Conservation (phyloP, 352 stramenopile species). For the Phytopythium vexans region DNA sequence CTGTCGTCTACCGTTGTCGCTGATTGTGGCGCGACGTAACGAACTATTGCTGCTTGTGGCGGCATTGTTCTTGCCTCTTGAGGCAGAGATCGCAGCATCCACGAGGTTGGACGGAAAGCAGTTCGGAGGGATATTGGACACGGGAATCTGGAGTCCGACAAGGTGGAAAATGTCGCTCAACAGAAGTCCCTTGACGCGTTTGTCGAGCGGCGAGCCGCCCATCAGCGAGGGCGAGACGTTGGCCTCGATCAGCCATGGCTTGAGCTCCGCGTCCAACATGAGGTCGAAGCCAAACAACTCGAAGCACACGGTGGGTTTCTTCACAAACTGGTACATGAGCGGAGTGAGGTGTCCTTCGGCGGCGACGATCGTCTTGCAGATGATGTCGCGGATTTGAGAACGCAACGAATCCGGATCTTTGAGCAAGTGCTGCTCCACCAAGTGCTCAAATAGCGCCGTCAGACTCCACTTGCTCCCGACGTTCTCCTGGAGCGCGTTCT, state of each 20-base stretch:
- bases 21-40: conserved; percentile 6
- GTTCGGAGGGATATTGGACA: conserved; percentile 21
- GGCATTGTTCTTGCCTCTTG: no score
- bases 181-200: conserved; percentile 70
- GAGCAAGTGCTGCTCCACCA: conserved; percentile 28
- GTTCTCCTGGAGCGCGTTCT: conserved; percentile 31
- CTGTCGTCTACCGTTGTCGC: no score
- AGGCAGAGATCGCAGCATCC: conserved; percentile 1
- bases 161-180: conserved; percentile 81
- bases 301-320: conserved; percentile 42
- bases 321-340: conserved; percentile 53
- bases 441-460: conserved; percentile 39
- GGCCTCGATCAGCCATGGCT: conserved; percentile 70
- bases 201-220: conserved; percentile 66
- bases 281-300: conserved; percentile 80
- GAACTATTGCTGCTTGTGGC: no score
- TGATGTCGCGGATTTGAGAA: conserved; percentile 44
- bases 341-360: conserved; percentile 62
- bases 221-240: conserved; percentile 83
- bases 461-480: conserved; percentile 72
- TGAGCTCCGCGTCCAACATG: conserved; percentile 58
- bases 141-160: conserved; percentile 52
- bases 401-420: conserved; percentile 28
- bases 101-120: conserved; percentile 17
- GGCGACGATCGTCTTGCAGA: conserved; percentile 73